Base-by-base conservation (phyloP, 768 basidiomycete species). In the Tylopilus sp. region DNA sequence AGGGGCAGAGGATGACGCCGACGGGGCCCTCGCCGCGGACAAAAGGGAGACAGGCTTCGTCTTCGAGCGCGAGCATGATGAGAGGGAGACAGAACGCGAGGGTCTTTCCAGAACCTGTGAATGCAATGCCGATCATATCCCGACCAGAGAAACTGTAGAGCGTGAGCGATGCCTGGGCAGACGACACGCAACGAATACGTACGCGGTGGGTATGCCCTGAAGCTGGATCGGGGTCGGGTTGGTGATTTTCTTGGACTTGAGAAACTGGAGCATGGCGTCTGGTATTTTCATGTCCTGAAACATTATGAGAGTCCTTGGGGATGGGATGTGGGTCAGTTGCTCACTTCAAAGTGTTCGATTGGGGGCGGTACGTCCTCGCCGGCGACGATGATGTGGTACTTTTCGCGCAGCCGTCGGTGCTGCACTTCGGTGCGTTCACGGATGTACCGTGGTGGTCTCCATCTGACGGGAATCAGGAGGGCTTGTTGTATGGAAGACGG, bases 91-190 rank as follows among this genome's bases (percentile, higher is more conserved):
- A 95, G 72, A 99, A 99, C 0, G 95, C 87, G n/a, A 99, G 81
- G 0, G 97, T 99, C 73, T 99, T 99, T 15, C 97, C 97, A 0
- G 95, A 98, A 35, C 97, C 97, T 22, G 97, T 99, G 72, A 98
- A 98, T 4, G 97, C 97, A 57, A 99, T 98, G 18, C 97, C 97
- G 57, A 98, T 99, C 74, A 98, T 88, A 68, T 99, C 97, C 55
- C 97, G 83, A 35, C 97, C 97, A 45, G 93, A 75, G 68, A 98
- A 98, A 30, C 93, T 94, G 64, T 25, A 35, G 52, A 51, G 26
- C 40, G 20, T 55, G 35, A 62, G 54, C 53, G n/a, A 36, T 41
- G 46, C 28, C 28, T 12, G 30, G 21, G 35, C 0, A 35, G 35
- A 17, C 18, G 41, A 50, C 20, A 45, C 31, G 42, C 12, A 15